These are phyloP conservation scores for Echinochloa phyllopogon DNA, from an alignment of 176 grass and related monocot species.

Conservation along the genomic window DNA sequence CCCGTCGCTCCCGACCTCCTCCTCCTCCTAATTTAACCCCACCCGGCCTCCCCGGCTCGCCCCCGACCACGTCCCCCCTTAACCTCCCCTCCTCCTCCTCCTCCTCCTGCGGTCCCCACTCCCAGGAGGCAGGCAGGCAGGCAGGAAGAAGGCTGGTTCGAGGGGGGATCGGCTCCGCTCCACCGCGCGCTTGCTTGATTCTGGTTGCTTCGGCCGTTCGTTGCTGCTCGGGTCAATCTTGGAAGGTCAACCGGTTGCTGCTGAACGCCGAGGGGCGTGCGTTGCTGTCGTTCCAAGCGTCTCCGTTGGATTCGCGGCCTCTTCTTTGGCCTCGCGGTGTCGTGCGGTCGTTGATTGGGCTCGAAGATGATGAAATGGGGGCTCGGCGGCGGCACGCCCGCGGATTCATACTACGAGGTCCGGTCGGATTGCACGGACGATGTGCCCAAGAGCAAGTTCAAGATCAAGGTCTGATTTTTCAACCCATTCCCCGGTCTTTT, in stretches of 20 bases:
- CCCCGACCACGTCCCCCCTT: constrained; percentile 41
- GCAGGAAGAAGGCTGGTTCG: constrained; percentile 18
- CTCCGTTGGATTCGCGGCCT: constrained; percentile 15
- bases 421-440: constrained; percentile 76
- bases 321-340: background rate
- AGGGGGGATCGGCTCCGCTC: constrained; percentile 52
- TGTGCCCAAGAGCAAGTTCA: constrained; percentile 97
- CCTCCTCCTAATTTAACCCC: constrained; percentile 54
- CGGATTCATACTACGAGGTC: constrained; percentile 89
- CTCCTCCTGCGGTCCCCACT: constrained; percentile 46
- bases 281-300: constrained; percentile 3
- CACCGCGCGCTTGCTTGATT: background rate
- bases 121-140: constrained; percentile 41
- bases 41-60: constrained; percentile 31
- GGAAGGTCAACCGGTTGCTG: constrained; percentile 22
- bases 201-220: background rate
- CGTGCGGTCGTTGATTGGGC: constrained; percentile 20
- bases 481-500: background rate
- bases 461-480: constrained; percentile 83
- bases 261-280: background rate
- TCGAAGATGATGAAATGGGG: constrained; percentile 70
- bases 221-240: background rate
- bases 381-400: constrained; percentile 65
- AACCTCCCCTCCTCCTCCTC: constrained; percentile 41
- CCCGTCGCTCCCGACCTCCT: constrained; percentile 28